Evolutionary conservation across 805 yeast species (phyloP).

Genomic region (Brettanomyces anomalus): DNA sequence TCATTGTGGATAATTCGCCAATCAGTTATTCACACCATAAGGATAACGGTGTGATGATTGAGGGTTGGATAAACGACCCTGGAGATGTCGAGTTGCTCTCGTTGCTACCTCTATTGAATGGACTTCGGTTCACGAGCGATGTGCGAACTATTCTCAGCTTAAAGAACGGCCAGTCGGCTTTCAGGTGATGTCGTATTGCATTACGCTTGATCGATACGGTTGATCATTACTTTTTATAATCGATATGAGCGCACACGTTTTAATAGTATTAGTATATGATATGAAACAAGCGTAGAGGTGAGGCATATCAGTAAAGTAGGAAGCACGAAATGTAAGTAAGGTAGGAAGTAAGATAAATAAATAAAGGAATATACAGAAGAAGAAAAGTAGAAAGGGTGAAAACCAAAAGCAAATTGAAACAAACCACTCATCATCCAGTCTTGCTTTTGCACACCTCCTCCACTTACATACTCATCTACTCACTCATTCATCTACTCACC

Average conservation of each 20-base stretch:
- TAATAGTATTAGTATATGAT: too few species aligned
- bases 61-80: constrained; percentile 98
- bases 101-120: constrained; percentile 68
- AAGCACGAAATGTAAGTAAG: too few species aligned
- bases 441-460: too few species aligned
- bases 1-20: constrained; percentile 90
- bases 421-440: too few species aligned
- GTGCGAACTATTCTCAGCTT: constrained; percentile 72
- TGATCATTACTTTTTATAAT: too few species aligned
- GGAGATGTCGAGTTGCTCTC: constrained; percentile 76
- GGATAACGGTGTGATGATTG: constrained; percentile 84
- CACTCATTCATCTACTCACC: constrained; percentile 4
- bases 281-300: too few species aligned
- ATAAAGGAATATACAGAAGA: too few species aligned
- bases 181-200: constrained; percentile 25
- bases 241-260: too few species aligned
- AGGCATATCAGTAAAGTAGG: background rate
- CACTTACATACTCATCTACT: too few species aligned
- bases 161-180: constrained; percentile 60
- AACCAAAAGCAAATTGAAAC: too few species aligned
- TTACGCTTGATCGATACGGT: background rate
- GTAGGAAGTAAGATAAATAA: too few species aligned
- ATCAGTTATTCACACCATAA: constrained; percentile 77
- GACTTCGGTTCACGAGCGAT: constrained; percentile 73
- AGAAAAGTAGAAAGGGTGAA: too few species aligned